Base-by-base conservation (phyloP, 805 yeast genomes). In the Komagataella kurtzmanii region DNA sequence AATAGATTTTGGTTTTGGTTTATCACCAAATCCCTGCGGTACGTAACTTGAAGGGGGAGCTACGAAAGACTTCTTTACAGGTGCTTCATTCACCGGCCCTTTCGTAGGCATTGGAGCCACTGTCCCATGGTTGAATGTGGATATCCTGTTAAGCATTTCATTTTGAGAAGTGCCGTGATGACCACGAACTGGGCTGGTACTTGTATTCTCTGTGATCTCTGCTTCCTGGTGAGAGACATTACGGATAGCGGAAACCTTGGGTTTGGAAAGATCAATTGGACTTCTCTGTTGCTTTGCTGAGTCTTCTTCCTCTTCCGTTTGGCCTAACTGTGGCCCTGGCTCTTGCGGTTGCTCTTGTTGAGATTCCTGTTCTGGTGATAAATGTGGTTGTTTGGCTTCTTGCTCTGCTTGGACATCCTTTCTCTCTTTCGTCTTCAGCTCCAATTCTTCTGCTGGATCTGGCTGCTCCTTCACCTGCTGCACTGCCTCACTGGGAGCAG, bases 41-140 rank as follows among this genome's bases (percentile, higher is more conserved):
- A 80, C 74, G 59, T 83, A 82, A 3, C 81, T 75, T 7, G 85
- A 79, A 50, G 79, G 70, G 4, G 77, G 73, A 19, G 76, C 82
- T 40, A 74, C 61, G 53, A 76, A 80, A 24, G 77, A 75, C 59
- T 79, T 80, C 58, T 75, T 77, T 23, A 75, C 75, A 57, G 74
- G 79, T 0, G 80, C 74, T 54, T 73, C 75, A 43, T 66, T 59
- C 62, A 70, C 56, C 51, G 74, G 63, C 55, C 62, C 50, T 65
- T 66, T 48, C 10, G 46, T 40, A 10, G 53, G 50, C 24, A 40
- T 18, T 17, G 44, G 36, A 21, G 79, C 76, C 30, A 73, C 66
- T 2, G 73, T 64, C 10, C 62, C 61, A 46, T 62, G 65, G 54
- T 76, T 73, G 63, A 81, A 80, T 24, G 81, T 69, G 2, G 79